Percentiles rank a stretch among this genome's conserved stretches.
Conservation (phyloP, 768 basidiomycete species). For the Coprinopsis sp. region DNA sequence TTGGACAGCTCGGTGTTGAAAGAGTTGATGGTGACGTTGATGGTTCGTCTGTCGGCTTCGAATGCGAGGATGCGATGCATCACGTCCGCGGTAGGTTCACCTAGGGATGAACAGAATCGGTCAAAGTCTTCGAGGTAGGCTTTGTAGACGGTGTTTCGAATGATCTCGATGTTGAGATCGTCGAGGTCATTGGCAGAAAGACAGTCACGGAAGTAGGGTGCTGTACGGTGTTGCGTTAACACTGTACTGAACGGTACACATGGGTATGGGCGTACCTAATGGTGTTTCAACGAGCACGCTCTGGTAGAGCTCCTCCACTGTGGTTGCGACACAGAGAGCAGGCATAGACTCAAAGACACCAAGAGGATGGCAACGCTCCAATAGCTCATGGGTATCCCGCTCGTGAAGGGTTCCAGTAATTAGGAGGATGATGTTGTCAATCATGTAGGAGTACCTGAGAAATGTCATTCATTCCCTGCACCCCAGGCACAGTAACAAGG, state of each 20-base stretch:
- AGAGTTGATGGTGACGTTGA: constrained; percentile 99
- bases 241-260: background rate
- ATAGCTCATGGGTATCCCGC: constrained; percentile 92
- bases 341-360: constrained; percentile 99
- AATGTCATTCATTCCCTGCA: constrained; percentile 10
- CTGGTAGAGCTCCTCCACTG: constrained; percentile 96
- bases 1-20: constrained; percentile 94
- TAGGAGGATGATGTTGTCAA: constrained; percentile 96
- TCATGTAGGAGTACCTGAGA: constrained; percentile 94
- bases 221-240: constrained; percentile 28
- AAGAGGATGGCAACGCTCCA: constrained; percentile 95
- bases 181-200: constrained; percentile 94
- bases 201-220: constrained; percentile 96
- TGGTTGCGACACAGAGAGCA: constrained; percentile 97
- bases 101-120: constrained; percentile 71
- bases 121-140: constrained; percentile 98
- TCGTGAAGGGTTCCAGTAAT: constrained; percentile 98
- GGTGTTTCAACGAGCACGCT: constrained; percentile 97
- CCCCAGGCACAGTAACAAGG: background rate
- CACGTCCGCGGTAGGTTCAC: constrained; percentile 82
- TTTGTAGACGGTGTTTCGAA: constrained; percentile 98
- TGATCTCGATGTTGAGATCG: constrained; percentile 99
- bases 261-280: constrained; percentile 56
- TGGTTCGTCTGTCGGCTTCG: constrained; percentile 93
- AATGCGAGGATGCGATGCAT: constrained; percentile 92